These are phyloP conservation scores for Paramecium bursaria DNA, from an alignment of 73 alveolate species.

Conservation along the genomic window DNA sequence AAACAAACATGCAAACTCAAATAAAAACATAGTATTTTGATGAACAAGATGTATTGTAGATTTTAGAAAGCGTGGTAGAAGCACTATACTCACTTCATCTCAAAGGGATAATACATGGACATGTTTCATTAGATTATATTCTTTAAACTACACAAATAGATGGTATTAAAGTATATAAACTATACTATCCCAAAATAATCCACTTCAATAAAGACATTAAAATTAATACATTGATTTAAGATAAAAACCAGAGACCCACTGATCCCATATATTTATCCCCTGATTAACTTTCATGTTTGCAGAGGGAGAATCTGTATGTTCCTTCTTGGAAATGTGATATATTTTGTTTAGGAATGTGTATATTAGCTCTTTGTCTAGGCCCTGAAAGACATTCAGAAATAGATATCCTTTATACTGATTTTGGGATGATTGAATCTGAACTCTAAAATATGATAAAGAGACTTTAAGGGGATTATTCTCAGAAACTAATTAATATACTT, in stretches of 20 bases:
- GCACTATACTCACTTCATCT: conserved; percentile 37
- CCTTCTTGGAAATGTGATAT: conserved; percentile 51
- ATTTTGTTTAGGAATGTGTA: conserved; percentile 47
- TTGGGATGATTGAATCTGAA: conserved; percentile 30
- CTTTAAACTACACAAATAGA: background rate
- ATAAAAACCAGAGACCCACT: background rate
- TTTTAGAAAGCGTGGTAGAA: conserved; percentile 22
- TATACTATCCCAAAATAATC: too few relatives aligned
- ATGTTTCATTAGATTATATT: conserved; percentile 42
- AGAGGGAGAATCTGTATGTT: background rate
- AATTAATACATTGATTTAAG: background rate
- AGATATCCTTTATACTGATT: background rate
- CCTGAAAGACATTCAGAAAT: conserved; percentile 10
- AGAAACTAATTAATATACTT: background rate
- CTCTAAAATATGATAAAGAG: background rate
- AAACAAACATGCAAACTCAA: background rate
- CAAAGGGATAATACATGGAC: conserved; percentile 48
- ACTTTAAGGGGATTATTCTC: background rate
- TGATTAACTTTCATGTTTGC: background rate
- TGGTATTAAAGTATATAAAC: background rate
- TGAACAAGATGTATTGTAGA: conserved; percentile 35
- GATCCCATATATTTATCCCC: background rate
- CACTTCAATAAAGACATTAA: too few relatives aligned
- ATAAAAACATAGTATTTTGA: background rate
- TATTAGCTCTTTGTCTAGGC: conserved; percentile 9